Base-by-base conservation (phyloP, 345 rosid genomes). In the Aquilaria yunnanensis region DNA sequence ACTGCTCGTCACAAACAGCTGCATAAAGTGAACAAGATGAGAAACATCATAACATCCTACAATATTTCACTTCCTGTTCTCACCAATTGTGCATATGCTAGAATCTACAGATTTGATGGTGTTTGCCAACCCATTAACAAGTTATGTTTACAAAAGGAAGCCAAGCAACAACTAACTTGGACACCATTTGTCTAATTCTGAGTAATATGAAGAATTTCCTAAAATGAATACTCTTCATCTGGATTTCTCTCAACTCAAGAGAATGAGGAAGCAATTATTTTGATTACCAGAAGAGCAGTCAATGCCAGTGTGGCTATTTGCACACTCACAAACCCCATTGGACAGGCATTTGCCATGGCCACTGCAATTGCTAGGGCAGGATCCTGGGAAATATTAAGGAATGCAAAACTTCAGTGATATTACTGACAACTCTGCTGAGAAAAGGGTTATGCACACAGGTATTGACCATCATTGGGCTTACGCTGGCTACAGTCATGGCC, bases 1-100 rank as follows among this genome's bases (percentile, higher is more conserved):
- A 94, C 56, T 94, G 99, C 67, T 94, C 99, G 43, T 94, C 96
- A 29, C 99, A 94, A 51, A 85, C 88, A 73, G 92, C 99, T 94
- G 93, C 75, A 69, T n/a, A 48, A 59, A 64, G 54, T 33, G 49
- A 55, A 64, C 47, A 47, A 56, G 23, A 23, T 23, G 45, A 8
- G 56, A 13, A 55, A 41, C 47, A 37, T 64, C 32, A 37, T 16
- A 23, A 0, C 8, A 6, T 33, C 23, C 23, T 23, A 23, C 23
- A 23, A 23, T 23, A 23, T 0, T 23, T 23, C 23, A 23, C 23
- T 23, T 23, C 23, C 23, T 23, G 23, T 23, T 23, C 23, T 23
- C 23, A 23, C 23, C 23, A 23, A 23, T 23, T 23, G 23, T 23
- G 23, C 23, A 23, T 23, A 23, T 23, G 23, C 23, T 23, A 23